phyloP scores from a whole-genome alignment of 2,329 filamentous ascomycete species.

The Rhynchosporium secalis region DNA sequence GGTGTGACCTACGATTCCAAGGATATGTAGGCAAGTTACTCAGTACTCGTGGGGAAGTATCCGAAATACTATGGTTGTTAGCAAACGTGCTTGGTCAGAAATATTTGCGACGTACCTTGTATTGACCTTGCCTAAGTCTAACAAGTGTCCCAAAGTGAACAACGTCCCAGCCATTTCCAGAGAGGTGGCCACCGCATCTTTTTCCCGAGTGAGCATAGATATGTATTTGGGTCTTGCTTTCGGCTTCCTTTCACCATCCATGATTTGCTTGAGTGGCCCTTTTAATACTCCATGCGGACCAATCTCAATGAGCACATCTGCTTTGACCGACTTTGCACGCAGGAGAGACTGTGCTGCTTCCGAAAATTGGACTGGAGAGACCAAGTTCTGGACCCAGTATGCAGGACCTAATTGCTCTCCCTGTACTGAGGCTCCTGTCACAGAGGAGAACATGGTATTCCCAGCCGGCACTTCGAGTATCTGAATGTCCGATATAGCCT shows the following conservation, averaged over 20 bases:
- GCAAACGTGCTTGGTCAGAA: constrained; percentile 42
- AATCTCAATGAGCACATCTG: constrained; percentile 11
- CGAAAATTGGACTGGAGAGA: constrained; percentile 46
- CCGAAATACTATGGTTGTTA: constrained; percentile 31
- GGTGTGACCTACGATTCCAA: constrained; percentile 52
- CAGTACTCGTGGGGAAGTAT: constrained; percentile 3
- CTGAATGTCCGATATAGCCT: not conserved
- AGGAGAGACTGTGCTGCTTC: constrained; percentile 8
- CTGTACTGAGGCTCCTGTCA: constrained; percentile 22
- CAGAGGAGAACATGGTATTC: constrained; percentile 19
- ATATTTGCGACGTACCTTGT: not conserved
- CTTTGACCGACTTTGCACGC: constrained; percentile 23
- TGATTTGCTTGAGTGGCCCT: constrained; percentile 39
- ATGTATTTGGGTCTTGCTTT: constrained; percentile 38
- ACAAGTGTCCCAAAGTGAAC: not conserved
- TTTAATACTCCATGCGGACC: constrained; percentile 40
- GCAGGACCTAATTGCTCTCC: constrained; percentile 31
- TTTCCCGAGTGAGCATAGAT: constrained; percentile 10
- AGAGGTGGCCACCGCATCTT: constrained; percentile 4
- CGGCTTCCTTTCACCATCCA: constrained; percentile 38
- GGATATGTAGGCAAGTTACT: constrained; percentile 51
- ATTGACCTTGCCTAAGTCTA: constrained; percentile 8
- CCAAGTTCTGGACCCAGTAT: constrained; percentile 50
- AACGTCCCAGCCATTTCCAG: constrained; percentile 11
- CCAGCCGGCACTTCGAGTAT: not conserved